Conservation (phyloP, 331 rosid genomes). For the Dryas integrifolia region DNA sequence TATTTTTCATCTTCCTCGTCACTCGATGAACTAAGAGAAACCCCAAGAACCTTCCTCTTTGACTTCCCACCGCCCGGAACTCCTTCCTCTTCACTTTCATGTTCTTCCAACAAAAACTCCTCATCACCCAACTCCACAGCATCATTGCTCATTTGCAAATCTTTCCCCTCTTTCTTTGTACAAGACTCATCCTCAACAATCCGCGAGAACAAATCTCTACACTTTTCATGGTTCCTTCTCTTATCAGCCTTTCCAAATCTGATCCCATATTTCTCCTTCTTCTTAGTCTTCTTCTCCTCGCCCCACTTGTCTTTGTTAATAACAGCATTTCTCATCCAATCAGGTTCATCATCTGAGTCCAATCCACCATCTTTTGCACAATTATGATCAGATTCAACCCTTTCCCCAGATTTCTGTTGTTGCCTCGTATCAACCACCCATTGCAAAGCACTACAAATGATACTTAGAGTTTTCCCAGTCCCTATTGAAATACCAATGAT, state of each 20-base stretch:
- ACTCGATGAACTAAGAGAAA: constrained; percentile 52
- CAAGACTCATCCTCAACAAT: constrained; percentile 31
- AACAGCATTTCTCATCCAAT: constrained; percentile 75
- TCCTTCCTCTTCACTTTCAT: constrained; percentile 75
- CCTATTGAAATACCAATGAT: constrained; percentile 42
- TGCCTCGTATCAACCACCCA: constrained; percentile 72
- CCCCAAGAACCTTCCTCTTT: constrained; percentile 60
- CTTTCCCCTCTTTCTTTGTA: constrained; percentile 28
- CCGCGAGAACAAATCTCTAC: constrained; percentile 32
- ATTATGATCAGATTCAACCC: constrained; percentile 26
- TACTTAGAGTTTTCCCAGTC: constrained; percentile 89
- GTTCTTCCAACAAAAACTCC: constrained; percentile 76
- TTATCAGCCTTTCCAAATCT: constrained; percentile 34
- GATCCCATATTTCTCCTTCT: constrained; percentile 32
- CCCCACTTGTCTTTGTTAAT: constrained; percentile 35
- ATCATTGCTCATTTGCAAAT: constrained; percentile 30
- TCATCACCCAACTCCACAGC: constrained; percentile 48
- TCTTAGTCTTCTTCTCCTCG: constrained; percentile 38
- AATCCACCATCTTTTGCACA: constrained; percentile 19
- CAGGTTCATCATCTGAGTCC: constrained; percentile 81
- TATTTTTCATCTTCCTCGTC: constrained; percentile 58
- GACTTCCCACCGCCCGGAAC: constrained; percentile 27
- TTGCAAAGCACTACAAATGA: constrained; percentile 86
- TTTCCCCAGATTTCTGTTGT: constrained; percentile 31
- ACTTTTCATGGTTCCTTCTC: constrained; percentile 20